Percentiles rank a stretch among this genome's conserved stretches.
Evolutionary conservation across 129 eudicot genomes (phyloP).

Genomic region (Flaveria bidentis): DNA sequence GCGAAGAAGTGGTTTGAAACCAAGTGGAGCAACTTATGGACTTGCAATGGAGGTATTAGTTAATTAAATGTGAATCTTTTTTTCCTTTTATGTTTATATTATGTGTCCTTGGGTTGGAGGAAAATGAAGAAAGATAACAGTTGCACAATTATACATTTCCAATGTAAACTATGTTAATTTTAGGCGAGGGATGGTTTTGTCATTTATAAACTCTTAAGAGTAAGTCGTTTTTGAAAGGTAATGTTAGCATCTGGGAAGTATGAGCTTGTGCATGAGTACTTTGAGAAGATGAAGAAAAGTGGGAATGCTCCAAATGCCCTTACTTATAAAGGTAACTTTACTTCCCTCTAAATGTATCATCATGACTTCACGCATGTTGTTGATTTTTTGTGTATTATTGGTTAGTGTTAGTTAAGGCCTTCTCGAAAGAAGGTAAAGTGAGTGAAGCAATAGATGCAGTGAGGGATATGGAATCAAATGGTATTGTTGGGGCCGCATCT

Average conservation of each 20-base stretch:
- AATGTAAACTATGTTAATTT: not conserved
- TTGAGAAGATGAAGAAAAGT: constrained; percentile 75
- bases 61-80: constrained; percentile 2
- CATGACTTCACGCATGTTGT: constrained; percentile 4
- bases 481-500: constrained; percentile 67
- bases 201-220: constrained; percentile 32
- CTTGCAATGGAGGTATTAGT: constrained; percentile 94
- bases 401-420: constrained; percentile 83
- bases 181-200: constrained; percentile 8
- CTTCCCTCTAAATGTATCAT: not conserved
- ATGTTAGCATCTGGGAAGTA: constrained; percentile 87
- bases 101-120: not conserved
- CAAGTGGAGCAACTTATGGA: constrained; percentile 88
- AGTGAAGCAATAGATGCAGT: constrained; percentile 75
- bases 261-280: constrained; percentile 73
- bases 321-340: constrained; percentile 75
- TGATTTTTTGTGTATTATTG: constrained; percentile 16
- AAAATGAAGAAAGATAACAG: not conserved
- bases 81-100: not conserved
- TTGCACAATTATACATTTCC: not conserved
- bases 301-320: constrained; percentile 83
- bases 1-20: constrained; percentile 66
- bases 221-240: constrained; percentile 60
- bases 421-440: constrained; percentile 78
- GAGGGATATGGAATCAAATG: constrained; percentile 88